Percentiles rank a stretch among this genome's conserved stretches.
Conservation (phyloP, 805 yeast species). For the Pichia phayaonensis region DNA sequence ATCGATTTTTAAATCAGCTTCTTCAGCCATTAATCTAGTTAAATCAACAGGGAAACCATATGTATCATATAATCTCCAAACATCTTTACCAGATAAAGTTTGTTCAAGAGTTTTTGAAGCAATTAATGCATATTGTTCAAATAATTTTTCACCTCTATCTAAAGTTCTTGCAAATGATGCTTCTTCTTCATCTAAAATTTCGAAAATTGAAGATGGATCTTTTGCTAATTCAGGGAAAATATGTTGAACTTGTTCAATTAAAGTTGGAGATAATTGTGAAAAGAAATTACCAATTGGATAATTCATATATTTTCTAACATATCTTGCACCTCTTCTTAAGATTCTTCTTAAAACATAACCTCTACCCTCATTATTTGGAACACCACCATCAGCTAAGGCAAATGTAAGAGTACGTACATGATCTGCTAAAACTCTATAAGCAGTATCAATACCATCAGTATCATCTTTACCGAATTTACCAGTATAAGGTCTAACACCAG, state of each 20-base stretch:
- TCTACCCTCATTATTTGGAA: conserved; percentile 98
- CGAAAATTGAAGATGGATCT: conserved; percentile 68
- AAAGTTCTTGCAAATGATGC: conserved; percentile 89
- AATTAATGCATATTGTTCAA: conserved; percentile 83
- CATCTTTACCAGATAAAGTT: conserved; percentile 84
- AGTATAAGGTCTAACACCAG: conserved; percentile 84
- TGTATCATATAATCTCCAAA: conserved; percentile 97
- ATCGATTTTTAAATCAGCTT: conserved; percentile 87
- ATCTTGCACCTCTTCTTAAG: conserved; percentile 95
- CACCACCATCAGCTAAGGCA: conserved; percentile 98
- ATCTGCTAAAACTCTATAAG: conserved; percentile 96
- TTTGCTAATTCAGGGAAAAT: conserved; percentile 87
- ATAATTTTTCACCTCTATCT: conserved; percentile 95
- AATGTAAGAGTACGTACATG: conserved; percentile 96
- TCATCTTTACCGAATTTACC: conserved; percentile 95
- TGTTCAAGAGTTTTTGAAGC: conserved; percentile 71
- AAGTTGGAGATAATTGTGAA: conserved; percentile 85
- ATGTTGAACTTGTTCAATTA: conserved; percentile 78
- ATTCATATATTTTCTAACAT: conserved; percentile 91
- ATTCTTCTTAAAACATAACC: conserved; percentile 97
- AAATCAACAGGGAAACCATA: conserved; percentile 99
- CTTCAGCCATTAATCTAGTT: conserved; percentile 98
- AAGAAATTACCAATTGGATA: conserved; percentile 94
- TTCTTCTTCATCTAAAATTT: conserved; percentile 94
- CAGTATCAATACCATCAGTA: conserved; percentile 91